These are phyloP conservation scores for Cordyceps cateniannulata DNA, from an alignment of 2,329 filamentous ascomycete genomes.

Conservation along the genomic window DNA sequence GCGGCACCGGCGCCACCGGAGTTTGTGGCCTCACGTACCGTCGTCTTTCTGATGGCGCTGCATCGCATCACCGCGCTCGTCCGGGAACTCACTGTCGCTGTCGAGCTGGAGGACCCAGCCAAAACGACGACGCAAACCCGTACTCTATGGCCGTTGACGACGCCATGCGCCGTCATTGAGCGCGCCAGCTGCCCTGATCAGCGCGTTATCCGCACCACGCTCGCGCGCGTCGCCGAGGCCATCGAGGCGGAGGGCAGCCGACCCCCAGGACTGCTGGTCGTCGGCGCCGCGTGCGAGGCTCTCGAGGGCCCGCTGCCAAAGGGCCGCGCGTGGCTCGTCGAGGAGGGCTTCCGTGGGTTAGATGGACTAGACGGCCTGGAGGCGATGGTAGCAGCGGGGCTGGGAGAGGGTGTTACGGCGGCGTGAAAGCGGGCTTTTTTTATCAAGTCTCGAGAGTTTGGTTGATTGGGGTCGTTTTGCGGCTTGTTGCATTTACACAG, in stretches of 20 bases:
- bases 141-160: constrained; percentile 62
- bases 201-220: constrained; percentile 80
- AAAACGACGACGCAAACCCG: constrained; percentile 19
- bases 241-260: constrained; percentile 84
- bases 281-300: constrained; percentile 77
- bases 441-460: no score
- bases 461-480: no score
- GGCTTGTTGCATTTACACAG: not conserved
- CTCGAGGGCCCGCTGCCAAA: constrained; percentile 49
- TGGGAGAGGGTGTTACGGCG: not conserved
- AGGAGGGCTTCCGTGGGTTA: constrained; percentile 77
- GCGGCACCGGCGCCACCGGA: constrained; percentile 74
- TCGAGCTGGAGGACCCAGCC: constrained; percentile 20
- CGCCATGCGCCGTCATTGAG: constrained; percentile 89
- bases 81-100: constrained; percentile 54
- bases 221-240: constrained; percentile 71
- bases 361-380: constrained; percentile 47
- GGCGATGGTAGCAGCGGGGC: constrained; percentile 10
- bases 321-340: constrained; percentile 69
- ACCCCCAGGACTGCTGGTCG: constrained; percentile 81
- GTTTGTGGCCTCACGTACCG: constrained; percentile 69
- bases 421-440: not conserved
- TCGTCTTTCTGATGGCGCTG: constrained; percentile 92
- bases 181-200: constrained; percentile 92
- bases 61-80: constrained; percentile 76